Conservation (phyloP, 768 basidiomycete genomes). For the Sarcodon aspratus region DNA sequence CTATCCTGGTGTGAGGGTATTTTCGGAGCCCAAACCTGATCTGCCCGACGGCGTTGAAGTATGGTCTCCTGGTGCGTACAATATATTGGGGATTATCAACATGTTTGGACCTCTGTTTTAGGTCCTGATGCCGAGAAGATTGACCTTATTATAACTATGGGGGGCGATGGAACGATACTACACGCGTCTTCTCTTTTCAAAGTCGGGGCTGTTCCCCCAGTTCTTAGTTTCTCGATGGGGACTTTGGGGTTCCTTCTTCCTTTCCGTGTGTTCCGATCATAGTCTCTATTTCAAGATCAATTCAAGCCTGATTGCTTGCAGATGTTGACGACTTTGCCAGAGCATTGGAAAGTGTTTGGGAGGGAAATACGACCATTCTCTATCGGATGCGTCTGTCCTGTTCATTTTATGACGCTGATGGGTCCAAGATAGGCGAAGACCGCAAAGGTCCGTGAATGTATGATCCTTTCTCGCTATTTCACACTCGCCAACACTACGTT, state of each 20-base stretch:
- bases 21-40: slow-evolving; percentile 28
- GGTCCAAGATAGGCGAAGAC: slow-evolving; percentile 42
- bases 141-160: slow-evolving; percentile 82
- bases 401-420: slow-evolving; percentile 54
- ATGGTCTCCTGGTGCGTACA: slow-evolving; percentile 48
- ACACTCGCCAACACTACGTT: neutral
- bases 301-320: slow-evolving; percentile 16
- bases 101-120: slow-evolving; percentile 6
- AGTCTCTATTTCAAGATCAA: neutral
- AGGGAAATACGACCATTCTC: slow-evolving; percentile 70
- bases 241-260: slow-evolving; percentile 89
- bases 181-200: slow-evolving; percentile 90
- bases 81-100: slow-evolving; percentile 1
- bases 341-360: slow-evolving; percentile 70
- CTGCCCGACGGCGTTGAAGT: slow-evolving; percentile 31
- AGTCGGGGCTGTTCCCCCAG: slow-evolving; percentile 85
- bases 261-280: slow-evolving; percentile 57
- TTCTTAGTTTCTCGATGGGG: slow-evolving; percentile 85
- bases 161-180: slow-evolving; percentile 91
- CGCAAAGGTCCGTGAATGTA: slow-evolving; percentile 37
- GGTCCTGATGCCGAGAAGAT: slow-evolving; percentile 49
- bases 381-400: slow-evolving; percentile 88
- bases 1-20: slow-evolving; percentile 20
- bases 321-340: slow-evolving; percentile 83
- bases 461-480: neutral